A percentile compares a stretch with the other conserved stretches of the same genome.
Conservation (phyloP, 495 filamentous ascomycete genomes). For the Penicillium coprophilum region DNA sequence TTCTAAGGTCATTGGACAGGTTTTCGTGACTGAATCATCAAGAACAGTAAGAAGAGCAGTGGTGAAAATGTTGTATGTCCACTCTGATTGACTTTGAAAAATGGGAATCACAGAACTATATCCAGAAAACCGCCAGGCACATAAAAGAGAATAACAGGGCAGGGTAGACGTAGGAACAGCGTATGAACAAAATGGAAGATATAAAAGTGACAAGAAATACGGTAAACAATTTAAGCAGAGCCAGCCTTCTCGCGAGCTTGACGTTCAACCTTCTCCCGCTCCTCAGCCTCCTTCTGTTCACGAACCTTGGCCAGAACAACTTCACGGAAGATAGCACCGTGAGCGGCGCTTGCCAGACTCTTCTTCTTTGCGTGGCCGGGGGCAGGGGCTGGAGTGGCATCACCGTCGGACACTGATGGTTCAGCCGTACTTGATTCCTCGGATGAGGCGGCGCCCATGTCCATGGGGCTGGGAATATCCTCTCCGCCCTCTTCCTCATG, state of each 20-base stretch:
- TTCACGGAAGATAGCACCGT: conserved; percentile 91
- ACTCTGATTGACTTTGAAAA: conserved; percentile 21
- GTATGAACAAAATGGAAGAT: conserved; percentile 10
- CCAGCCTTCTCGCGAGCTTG: conserved; percentile 47
- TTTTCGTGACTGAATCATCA: neutral
- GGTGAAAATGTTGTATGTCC: conserved; percentile 1
- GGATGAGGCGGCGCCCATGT: conserved; percentile 37
- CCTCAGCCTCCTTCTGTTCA: conserved; percentile 86
- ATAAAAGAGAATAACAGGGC: conserved; percentile 16
- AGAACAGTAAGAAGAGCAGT: neutral
- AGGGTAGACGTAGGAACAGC: conserved; percentile 13
- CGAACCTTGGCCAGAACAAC: conserved; percentile 96
- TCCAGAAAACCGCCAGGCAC: conserved; percentile 19
- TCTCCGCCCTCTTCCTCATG: conserved; percentile 88
- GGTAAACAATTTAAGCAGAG: conserved; percentile 21
- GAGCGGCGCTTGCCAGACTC: conserved; percentile 72
- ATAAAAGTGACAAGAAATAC: conserved; percentile 9
- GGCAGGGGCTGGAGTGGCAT: conserved; percentile 10
- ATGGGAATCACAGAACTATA: conserved; percentile 35
- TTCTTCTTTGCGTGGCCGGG: conserved; percentile 46
- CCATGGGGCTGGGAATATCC: conserved; percentile 60
- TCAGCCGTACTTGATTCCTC: conserved; percentile 14
- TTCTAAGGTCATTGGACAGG: neutral
- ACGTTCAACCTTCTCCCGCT: conserved; percentile 64
- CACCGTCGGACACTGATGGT: conserved; percentile 9